These are phyloP conservation scores for Aspergillus thermomutatus DNA, from an alignment of 2,329 filamentous ascomycete species.

Conservation along the genomic window DNA sequence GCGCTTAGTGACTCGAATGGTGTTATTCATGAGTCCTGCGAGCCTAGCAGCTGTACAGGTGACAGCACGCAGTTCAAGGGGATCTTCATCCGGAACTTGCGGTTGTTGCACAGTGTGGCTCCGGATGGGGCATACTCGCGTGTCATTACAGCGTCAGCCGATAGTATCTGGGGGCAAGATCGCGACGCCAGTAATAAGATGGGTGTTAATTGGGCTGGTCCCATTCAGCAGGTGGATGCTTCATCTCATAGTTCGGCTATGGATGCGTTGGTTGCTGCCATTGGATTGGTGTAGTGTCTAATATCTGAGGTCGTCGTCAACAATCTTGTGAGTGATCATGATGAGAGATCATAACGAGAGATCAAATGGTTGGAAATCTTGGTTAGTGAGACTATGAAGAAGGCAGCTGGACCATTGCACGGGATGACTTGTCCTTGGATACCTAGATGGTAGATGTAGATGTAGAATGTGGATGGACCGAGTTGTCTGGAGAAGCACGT, in stretches of 20 bases:
- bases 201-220: constrained; percentile 64
- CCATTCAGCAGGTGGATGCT: constrained; percentile 53
- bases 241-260: constrained; percentile 63
- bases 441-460: no score
- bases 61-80: constrained; percentile 68
- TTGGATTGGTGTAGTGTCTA: constrained; percentile 10
- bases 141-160: constrained; percentile 61
- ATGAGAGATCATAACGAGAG: not conserved
- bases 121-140: constrained; percentile 49
- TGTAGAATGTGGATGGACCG: no score
- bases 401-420: no score
- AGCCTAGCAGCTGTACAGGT: constrained; percentile 46
- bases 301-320: no score
- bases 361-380: no score
- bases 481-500: no score
- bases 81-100: constrained; percentile 64
- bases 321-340: not conserved
- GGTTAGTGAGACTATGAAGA: no score
- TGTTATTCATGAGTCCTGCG: constrained; percentile 55
- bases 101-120: constrained; percentile 52
- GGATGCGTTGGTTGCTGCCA: constrained; percentile 64
- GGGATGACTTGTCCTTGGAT: no score
- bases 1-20: constrained; percentile 44
- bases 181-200: constrained; percentile 51
- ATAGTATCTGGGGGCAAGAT: constrained; percentile 62